Evolutionary conservation across 257 asterid genomes (phyloP).

Genomic region (Paraleonurus japonicus): DNA sequence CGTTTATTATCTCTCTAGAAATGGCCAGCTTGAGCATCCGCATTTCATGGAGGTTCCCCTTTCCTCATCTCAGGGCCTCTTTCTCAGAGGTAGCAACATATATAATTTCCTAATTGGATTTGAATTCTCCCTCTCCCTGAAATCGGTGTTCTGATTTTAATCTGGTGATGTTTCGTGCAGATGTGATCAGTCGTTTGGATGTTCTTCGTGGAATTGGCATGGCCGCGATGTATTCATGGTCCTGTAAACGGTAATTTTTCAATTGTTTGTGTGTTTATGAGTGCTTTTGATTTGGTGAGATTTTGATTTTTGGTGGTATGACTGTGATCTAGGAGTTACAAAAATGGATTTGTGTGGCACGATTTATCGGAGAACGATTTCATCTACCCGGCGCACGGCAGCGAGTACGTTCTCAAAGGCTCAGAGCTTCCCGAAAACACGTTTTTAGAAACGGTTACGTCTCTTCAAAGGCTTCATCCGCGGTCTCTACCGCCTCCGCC

Average conservation of each 20-base stretch:
- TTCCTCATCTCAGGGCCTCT: constrained; percentile 60
- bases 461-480: neutral
- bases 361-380: constrained; percentile 81
- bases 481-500: constrained; percentile 18
- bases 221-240: constrained; percentile 82
- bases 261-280: neutral
- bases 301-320: neutral
- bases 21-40: constrained; percentile 91
- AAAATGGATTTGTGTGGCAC: constrained; percentile 89
- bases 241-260: constrained; percentile 59
- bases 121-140: neutral
- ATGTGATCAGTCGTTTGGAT: constrained; percentile 71
- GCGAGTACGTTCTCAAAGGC: constrained; percentile 86
- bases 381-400: constrained; percentile 76
- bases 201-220: constrained; percentile 80
- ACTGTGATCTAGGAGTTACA: constrained; percentile 62
- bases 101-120: neutral
- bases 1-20: constrained; percentile 65
- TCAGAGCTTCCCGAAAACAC: constrained; percentile 42
- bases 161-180: constrained; percentile 23
- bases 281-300: neutral
- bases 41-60: constrained; percentile 94
- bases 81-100: constrained; percentile 46
- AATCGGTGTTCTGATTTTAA: neutral
- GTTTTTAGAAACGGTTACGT: constrained; percentile 17